Percentiles rank a stretch among this genome's conserved stretches.
phyloP scores from a whole-genome alignment of 2,329 filamentous ascomycete genomes.

The Botrytis aclada region DNA sequence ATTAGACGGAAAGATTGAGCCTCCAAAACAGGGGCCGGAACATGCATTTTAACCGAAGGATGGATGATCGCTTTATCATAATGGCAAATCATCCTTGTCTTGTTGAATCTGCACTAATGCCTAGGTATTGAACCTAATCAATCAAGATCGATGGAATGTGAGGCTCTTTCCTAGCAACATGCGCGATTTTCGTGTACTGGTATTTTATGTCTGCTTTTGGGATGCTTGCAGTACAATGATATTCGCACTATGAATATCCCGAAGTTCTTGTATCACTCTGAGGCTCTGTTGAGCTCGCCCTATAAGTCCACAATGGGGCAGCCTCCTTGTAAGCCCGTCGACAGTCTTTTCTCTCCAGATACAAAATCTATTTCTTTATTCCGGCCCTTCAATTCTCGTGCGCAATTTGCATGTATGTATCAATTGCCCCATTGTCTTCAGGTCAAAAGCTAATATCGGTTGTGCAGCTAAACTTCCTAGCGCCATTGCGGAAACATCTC shows the following conservation, averaged over 20 bases:
- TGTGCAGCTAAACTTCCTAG: neutral
- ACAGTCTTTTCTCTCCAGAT: neutral
- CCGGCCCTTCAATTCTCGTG: neutral
- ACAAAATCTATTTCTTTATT: neutral
- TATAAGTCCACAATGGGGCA: conserved; percentile 8
- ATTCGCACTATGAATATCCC: neutral
- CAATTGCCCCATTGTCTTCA: neutral
- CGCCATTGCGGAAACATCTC: conserved; percentile 13
- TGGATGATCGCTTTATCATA: neutral
- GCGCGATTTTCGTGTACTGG: neutral
- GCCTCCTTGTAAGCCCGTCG: neutral
- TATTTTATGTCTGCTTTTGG: neutral
- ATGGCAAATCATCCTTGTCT: too few species aligned
- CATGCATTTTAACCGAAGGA: neutral
- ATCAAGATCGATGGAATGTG: neutral
- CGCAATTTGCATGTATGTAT: neutral
- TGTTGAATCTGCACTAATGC: neutral
- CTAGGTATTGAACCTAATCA: neutral
- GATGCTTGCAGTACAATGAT: neutral
- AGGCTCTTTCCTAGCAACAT: neutral
- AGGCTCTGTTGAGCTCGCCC: neutral
- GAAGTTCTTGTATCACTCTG: neutral
- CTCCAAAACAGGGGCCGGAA: neutral
- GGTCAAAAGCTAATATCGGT: neutral
- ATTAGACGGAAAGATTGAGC: neutral